Evolutionary conservation across 257 asterid genomes (phyloP).

Genomic region (Asclepias syriaca): DNA sequence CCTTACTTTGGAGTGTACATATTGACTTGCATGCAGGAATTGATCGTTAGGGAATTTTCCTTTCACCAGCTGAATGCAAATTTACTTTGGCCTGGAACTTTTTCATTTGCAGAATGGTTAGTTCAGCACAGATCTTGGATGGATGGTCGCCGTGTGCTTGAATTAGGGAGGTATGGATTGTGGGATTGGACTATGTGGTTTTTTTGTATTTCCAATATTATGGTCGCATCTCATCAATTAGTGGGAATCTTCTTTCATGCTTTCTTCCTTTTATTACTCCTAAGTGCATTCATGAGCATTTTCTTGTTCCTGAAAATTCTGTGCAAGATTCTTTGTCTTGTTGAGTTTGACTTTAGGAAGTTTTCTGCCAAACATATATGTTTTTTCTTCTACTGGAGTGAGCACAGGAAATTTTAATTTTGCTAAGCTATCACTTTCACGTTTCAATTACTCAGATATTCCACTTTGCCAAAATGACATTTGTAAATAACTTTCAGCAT

Average conservation of each 20-base stretch:
- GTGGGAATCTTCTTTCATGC: not conserved
- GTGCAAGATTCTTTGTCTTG: not conserved
- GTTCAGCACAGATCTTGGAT: slow-evolving; percentile 51
- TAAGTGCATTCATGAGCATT: not conserved
- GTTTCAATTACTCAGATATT: not conserved
- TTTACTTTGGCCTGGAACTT: slow-evolving; percentile 95
- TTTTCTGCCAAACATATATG: not conserved
- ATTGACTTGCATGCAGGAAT: slow-evolving; percentile 50
- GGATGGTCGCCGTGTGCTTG: slow-evolving; percentile 60
- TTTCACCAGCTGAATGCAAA: slow-evolving; percentile 92
- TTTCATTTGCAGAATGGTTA: slow-evolving; percentile 87
- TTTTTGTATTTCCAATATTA: not conserved
- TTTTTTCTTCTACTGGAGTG: not conserved
- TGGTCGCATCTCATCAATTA: not conserved
- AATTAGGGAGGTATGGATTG: slow-evolving; percentile 70
- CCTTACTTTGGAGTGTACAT: not conserved
- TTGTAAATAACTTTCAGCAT: not conserved
- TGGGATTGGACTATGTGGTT: slow-evolving; percentile 4
- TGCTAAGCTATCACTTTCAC: not conserved
- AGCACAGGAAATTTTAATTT: not conserved
- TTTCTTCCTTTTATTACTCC: not conserved
- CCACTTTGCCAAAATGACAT: not conserved
- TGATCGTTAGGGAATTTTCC: slow-evolving; percentile 71
- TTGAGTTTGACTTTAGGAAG: not conserved
- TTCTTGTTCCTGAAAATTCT: not conserved